A percentile compares a stretch with the other conserved stretches of the same genome.
These are phyloP conservation scores for Dryadomyces sulphureus DNA, from an alignment of 2,329 filamentous ascomycete genomes.

Conservation along the genomic window DNA sequence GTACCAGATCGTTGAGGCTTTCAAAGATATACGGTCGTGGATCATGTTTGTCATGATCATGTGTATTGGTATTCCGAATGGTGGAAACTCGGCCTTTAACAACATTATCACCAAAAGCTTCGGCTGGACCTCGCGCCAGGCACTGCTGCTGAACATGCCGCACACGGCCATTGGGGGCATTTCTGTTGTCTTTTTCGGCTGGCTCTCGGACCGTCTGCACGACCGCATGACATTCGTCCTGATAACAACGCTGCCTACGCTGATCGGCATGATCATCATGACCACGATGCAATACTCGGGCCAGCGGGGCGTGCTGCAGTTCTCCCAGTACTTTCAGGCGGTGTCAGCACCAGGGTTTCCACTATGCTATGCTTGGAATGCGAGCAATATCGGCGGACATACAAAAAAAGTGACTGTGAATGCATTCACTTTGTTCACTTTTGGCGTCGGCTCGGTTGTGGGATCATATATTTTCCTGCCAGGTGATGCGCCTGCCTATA, in stretches of 20 bases:
- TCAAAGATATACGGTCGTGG: slow-evolving; percentile 12
- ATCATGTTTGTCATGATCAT: slow-evolving; percentile 10
- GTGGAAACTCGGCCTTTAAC: slow-evolving; percentile 38
- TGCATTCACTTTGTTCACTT: slow-evolving; percentile 10
- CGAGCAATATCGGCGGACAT: slow-evolving; percentile 5
- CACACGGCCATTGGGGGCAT: slow-evolving; percentile 12
- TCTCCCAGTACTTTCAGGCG: slow-evolving; percentile 13
- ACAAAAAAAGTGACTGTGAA: slow-evolving; percentile 9
- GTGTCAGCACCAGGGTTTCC: slow-evolving; percentile 11
- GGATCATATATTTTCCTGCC: slow-evolving; percentile 12
- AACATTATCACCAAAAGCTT: slow-evolving; percentile 41
- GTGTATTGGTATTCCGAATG: slow-evolving; percentile 11
- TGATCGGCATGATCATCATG: slow-evolving; percentile 30
- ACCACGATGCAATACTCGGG: slow-evolving; percentile 24
- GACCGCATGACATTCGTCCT: slow-evolving; percentile 8
- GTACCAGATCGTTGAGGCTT: slow-evolving; percentile 7
- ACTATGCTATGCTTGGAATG: slow-evolving; percentile 9
- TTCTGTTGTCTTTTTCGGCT: slow-evolving; percentile 13
- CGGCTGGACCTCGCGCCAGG: slow-evolving; percentile 32
- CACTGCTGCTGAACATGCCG: slow-evolving; percentile 13
- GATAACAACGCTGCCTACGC: slow-evolving; percentile 11
- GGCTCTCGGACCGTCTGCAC: slow-evolving; percentile 11
- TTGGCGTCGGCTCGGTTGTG: slow-evolving; percentile 11
- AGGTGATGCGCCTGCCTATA: slow-evolving; percentile 10
- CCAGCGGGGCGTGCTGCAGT: slow-evolving; percentile 9